A percentile compares a stretch with the other conserved stretches of the same genome.
phyloP scores from a whole-genome alignment of 306 rosid species.

The Erythrophleum fordii region DNA sequence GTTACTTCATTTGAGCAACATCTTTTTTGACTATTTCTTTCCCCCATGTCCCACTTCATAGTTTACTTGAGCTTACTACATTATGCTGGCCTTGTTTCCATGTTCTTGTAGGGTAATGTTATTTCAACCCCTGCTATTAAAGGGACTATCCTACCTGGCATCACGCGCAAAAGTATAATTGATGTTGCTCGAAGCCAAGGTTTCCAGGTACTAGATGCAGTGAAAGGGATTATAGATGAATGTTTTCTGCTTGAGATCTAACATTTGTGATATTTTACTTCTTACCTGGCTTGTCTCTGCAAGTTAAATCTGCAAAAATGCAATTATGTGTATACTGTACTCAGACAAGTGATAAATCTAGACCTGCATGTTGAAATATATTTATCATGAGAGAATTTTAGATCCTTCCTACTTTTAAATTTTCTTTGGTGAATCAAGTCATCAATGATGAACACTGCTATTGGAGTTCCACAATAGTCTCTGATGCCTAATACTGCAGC shows the following conservation, averaged over 20 bases:
- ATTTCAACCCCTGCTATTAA: constrained; percentile 85
- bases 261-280: constrained; percentile 15
- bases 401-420: not conserved
- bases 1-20: constrained; percentile 18
- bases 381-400: not conserved
- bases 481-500: not conserved
- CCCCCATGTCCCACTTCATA: constrained; percentile 11
- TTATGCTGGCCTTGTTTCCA: constrained; percentile 20
- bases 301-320: constrained; percentile 10
- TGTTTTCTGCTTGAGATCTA: constrained; percentile 12
- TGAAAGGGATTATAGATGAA: constrained; percentile 9
- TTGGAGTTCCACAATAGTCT: constrained; percentile 8
- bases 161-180: constrained; percentile 93
- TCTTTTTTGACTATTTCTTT: not conserved
- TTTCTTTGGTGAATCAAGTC: not conserved
- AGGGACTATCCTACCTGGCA: constrained; percentile 96
- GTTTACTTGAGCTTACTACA: constrained; percentile 12
- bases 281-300: not conserved
- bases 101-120: constrained; percentile 62
- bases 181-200: constrained; percentile 77
- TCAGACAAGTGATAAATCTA: not conserved
- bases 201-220: constrained; percentile 57
- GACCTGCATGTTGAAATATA: not conserved
- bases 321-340: constrained; percentile 7
- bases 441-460: not conserved